phyloP scores from a whole-genome alignment of 306 rosid genomes.

The Acmispon strigosus region DNA sequence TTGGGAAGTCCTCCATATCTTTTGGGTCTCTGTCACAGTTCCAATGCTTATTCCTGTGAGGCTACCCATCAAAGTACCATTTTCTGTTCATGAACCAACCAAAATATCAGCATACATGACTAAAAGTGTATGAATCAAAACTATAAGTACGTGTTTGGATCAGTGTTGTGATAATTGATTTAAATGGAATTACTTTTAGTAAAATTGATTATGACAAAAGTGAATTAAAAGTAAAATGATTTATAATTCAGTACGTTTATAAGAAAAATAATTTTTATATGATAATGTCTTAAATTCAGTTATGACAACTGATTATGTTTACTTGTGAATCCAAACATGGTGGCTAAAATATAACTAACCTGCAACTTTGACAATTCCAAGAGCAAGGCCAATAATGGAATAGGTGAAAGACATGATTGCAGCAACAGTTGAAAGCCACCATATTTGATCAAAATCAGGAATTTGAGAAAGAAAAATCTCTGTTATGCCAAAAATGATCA shows the following conservation, averaged over 20 bases:
- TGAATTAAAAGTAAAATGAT: too few species aligned
- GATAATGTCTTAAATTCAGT: too few species aligned
- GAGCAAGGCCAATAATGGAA: constrained; percentile 46
- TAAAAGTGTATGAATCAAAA: neutral
- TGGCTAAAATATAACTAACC: constrained; percentile 16
- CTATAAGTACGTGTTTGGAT: neutral
- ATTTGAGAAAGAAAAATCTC: constrained; percentile 50
- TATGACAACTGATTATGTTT: too few species aligned
- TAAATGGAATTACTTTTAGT: too few species aligned
- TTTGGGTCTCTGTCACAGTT: constrained; percentile 30
- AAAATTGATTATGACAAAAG: too few species aligned
- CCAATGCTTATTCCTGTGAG: constrained; percentile 43
- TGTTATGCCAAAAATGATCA: constrained; percentile 34
- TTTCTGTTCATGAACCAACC: constrained; percentile 33
- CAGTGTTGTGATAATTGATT: too few species aligned
- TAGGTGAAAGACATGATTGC: constrained; percentile 62
- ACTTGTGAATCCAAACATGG: neutral
- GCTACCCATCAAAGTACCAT: constrained; percentile 36
- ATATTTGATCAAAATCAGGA: constrained; percentile 55
- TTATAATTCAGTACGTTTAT: too few species aligned
- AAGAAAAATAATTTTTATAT: too few species aligned
- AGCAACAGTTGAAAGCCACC: constrained; percentile 67
- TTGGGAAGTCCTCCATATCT: constrained; percentile 53
- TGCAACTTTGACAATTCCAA: constrained; percentile 61
- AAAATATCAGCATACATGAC: constrained; percentile 1